These are phyloP conservation scores for Hyparrhenia diplandra DNA, from an alignment of 176 grass and related monocot genomes.

Conservation along the genomic window DNA sequence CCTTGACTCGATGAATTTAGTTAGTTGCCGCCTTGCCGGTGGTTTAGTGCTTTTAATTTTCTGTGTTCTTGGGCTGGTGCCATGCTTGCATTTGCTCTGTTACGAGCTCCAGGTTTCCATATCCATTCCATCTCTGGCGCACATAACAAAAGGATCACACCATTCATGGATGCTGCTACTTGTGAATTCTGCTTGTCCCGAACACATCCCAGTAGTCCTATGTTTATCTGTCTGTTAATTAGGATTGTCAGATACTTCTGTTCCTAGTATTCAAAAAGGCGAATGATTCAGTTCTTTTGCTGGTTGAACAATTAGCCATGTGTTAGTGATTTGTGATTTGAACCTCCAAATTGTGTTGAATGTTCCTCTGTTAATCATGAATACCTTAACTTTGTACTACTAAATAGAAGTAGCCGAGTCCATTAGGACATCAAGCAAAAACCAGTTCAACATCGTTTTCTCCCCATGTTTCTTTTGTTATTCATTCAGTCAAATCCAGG, in stretches of 20 bases:
- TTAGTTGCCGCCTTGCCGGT: background rate
- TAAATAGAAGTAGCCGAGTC: too few species aligned
- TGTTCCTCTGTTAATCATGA: background rate
- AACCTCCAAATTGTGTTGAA: background rate
- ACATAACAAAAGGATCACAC: background rate
- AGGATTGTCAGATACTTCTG: background rate
- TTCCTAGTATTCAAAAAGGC: background rate
- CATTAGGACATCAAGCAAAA: background rate
- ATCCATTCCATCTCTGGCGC: background rate
- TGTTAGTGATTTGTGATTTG: background rate
- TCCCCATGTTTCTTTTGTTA: background rate
- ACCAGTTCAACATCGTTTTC: background rate
- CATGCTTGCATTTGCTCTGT: background rate
- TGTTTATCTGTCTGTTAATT: background rate
- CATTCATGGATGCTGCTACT: background rate
- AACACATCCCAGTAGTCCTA: background rate
- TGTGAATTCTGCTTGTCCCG: background rate
- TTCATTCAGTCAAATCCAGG: background rate
- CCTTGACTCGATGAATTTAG: too few species aligned
- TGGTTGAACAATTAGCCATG: background rate
- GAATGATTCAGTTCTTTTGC: background rate
- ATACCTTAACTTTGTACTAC: background rate
- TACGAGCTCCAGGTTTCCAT: background rate
- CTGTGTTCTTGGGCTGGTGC: background rate
- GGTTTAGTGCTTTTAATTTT: background rate